A percentile compares a stretch with the other conserved stretches of the same genome.
Conservation (phyloP, 1,284 basidiomycete genomes). For the Spongispora temasekensis region DNA sequence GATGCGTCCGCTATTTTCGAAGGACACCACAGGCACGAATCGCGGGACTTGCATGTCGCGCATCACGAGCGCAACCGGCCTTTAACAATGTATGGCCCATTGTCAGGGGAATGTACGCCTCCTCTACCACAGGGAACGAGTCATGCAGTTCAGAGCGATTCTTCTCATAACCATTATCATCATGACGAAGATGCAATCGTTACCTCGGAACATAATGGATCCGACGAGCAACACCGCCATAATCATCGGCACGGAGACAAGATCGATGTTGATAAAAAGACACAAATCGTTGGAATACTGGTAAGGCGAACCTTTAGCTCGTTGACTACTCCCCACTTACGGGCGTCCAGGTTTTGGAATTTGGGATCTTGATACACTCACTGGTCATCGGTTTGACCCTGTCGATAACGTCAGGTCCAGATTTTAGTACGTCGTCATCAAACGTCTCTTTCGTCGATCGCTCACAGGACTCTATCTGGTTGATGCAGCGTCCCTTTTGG, state of each 20-base stretch:
- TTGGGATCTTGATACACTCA: conserved; percentile 82
- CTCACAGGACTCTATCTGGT: conserved; percentile 2
- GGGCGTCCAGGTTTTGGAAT: conserved; percentile 61
- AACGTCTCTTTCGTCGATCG: not conserved
- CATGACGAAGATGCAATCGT: not conserved
- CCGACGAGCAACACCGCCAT: conserved; percentile 7
- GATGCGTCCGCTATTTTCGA: conserved; percentile 25
- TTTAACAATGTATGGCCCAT: conserved; percentile 27
- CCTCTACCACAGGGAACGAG: not conserved
- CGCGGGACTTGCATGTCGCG: conserved; percentile 34
- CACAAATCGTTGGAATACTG: conserved; percentile 65
- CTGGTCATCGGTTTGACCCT: conserved; percentile 76
- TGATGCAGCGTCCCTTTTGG: conserved; percentile 61
- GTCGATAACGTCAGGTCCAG: conserved; percentile 62
- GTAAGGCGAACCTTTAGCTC: conserved; percentile 37
- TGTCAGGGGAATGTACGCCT: conserved; percentile 7
- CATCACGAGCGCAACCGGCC: conserved; percentile 39
- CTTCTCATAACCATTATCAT: conserved; percentile 11
- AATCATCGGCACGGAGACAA: conserved; percentile 12
- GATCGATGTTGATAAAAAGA: conserved; percentile 47
- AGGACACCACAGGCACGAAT: conserved; percentile 48
- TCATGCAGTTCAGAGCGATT: conserved; percentile 6
- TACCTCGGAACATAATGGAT: conserved; percentile 5
- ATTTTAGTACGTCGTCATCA: conserved; percentile 57
- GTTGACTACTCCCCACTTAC: not conserved